These are phyloP conservation scores for Cercospora sp. DNA, from an alignment of 2,329 filamentous ascomycete species.

Conservation along the genomic window DNA sequence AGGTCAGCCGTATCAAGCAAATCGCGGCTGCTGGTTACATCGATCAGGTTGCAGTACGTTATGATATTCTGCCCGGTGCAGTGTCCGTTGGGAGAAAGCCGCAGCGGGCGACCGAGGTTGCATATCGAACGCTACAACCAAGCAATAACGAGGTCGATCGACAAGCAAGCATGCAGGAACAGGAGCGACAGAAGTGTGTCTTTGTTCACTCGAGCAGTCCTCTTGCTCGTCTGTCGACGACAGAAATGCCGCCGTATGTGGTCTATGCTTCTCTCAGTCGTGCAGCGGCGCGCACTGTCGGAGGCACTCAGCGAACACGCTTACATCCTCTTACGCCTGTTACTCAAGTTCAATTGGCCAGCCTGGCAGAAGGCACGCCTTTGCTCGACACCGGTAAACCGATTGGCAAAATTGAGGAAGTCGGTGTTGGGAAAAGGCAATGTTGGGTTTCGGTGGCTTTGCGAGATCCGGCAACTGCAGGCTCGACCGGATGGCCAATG, in stretches of 20 bases:
- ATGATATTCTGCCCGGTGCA: constrained; percentile 73
- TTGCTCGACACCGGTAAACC: constrained; percentile 85
- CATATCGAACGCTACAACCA: constrained; percentile 82
- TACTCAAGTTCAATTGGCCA: constrained; percentile 71
- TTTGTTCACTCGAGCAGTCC: constrained; percentile 86
- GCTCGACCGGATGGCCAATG: constrained; percentile 46
- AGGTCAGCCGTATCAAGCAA: constrained; percentile 77
- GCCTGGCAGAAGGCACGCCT: constrained; percentile 80
- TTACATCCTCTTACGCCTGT: constrained; percentile 87
- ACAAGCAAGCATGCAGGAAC: constrained; percentile 39
- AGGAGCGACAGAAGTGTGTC: constrained; percentile 64
- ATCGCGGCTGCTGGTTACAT: constrained; percentile 91
- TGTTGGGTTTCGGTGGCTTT: constrained; percentile 82
- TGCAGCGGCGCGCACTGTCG: constrained; percentile 49
- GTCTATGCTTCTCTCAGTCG: constrained; percentile 85
- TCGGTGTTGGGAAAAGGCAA: constrained; percentile 55
- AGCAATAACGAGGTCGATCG: constrained; percentile 46
- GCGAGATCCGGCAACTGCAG: constrained; percentile 29
- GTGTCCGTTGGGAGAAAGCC: constrained; percentile 59
- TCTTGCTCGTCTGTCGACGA: constrained; percentile 65
- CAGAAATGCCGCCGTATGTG: constrained; percentile 82
- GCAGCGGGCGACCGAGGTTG: constrained; percentile 84
- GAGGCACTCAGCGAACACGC: constrained; percentile 66
- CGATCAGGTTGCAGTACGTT: constrained; percentile 89
- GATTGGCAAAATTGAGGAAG: constrained; percentile 70